Conservation (phyloP, 139 green algal species). For the Desmodesmus armatus region DNA sequence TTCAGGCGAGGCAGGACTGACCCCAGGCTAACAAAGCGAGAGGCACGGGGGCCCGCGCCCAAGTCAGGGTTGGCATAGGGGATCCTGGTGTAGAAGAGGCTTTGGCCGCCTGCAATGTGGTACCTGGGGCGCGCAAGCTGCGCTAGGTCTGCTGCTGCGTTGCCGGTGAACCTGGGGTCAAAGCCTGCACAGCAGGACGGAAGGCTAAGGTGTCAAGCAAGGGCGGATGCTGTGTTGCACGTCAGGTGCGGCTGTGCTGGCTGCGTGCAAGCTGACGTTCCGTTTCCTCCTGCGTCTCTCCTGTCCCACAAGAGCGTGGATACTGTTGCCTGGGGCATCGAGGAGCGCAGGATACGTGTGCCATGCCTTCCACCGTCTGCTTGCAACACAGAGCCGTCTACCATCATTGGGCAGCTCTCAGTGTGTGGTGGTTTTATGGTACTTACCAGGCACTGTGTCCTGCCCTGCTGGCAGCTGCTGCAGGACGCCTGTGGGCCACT, state of each 20-base stretch:
- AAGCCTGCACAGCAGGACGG: slow-evolving; percentile 7
- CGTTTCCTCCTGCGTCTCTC: no score
- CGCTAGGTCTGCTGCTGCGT: slow-evolving; percentile 55
- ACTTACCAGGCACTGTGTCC: slow-evolving; percentile 27
- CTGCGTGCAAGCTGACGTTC: no score
- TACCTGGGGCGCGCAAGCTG: slow-evolving; percentile 70
- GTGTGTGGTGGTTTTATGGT: no score
- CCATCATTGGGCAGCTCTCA: no score
- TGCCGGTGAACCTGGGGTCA: not conserved
- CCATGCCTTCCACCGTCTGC: no score
- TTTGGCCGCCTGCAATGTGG: slow-evolving; percentile 68
- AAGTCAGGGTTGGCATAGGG: slow-evolving; percentile 89
- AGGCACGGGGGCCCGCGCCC: slow-evolving; percentile 80
- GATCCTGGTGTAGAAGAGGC: slow-evolving; percentile 68
- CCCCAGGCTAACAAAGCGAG: slow-evolving; percentile 90
- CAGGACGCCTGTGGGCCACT: slow-evolving; percentile 79
- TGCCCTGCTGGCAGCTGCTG: slow-evolving; percentile 31
- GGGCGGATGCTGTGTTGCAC: no score
- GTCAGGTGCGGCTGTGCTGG: not conserved
- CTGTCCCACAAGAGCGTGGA: no score
- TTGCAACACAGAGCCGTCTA: no score
- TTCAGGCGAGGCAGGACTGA: slow-evolving; percentile 46
- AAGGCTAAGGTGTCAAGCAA: no score
- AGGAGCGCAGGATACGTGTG: no score
- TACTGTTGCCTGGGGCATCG: no score